Evolutionary conservation across 306 rosid genomes (phyloP), one percentile per base, ranked within the genome.

Genomic region (Castanea sativa): DNA sequence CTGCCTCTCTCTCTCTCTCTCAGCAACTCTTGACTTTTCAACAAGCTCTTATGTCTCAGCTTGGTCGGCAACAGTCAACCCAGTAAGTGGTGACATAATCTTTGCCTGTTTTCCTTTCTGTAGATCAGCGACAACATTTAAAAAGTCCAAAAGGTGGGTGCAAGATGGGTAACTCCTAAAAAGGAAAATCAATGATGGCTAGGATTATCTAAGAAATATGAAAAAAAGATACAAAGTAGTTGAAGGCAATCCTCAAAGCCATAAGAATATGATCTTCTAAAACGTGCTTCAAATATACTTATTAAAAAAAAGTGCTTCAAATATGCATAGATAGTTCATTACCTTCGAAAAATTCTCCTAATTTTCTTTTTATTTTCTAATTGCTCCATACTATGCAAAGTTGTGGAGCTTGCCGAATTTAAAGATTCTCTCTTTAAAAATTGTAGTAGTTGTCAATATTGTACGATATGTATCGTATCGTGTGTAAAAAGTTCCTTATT

Each of bases 11-110:
- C 38, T 6, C 38, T 25, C 76, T 55, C 64, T 79, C 77, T 88
- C 94, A 91, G 96, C 87, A 81, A 87, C 85, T 93, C 73, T 38
- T 88, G 80, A 80, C 96, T 64, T 72, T 91, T 76, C 90, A 87
- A 86, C 94, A 88, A 86, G 79, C 88, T 60, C 92, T 88, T 70
- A 52, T 89, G 86, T 82, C 94, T 29, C 93, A 87, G 85, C 75
- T 84, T 80, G 88, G 90, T 79, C 88, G 71, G 71, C 90, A 81
- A 77, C 97, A 88, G 80, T 74, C 97, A 82, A 81, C 91, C 65
- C 90, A 76, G 96, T 91, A 87, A 89, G 97, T 83, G 80, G 73
- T 79, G 75, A 65, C 76, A 55, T 69, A 79, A 45, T 79, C 63
- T 78, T 55, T 81, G 74, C 55, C 7, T 30, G 6, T 82, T 83